phyloP scores from a whole-genome alignment of 768 basidiomycete species.

The Lentinula aciculospora region DNA sequence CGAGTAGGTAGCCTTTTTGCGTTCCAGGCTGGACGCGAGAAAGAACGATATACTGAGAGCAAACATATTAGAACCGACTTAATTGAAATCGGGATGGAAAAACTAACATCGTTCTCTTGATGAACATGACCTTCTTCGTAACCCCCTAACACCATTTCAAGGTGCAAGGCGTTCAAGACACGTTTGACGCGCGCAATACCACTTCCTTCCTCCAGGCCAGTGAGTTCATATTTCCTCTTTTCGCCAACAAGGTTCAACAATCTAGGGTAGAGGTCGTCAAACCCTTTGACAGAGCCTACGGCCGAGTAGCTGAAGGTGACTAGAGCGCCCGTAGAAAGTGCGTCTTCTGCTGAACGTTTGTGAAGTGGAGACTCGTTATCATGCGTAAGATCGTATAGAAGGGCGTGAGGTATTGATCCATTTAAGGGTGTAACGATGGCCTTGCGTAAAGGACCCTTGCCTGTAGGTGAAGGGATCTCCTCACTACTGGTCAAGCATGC shows the following conservation, averaged over 20 bases:
- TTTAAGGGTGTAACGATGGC: constrained; percentile 75
- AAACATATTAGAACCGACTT: background rate
- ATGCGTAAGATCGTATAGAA: constrained; percentile 94
- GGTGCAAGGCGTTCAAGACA: constrained; percentile 79
- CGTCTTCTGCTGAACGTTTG: constrained; percentile 92
- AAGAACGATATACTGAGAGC: constrained; percentile 78
- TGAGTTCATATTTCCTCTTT: constrained; percentile 71
- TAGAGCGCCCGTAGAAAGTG: constrained; percentile 91
- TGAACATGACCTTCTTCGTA: constrained; percentile 94
- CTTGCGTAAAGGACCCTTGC: constrained; percentile 70
- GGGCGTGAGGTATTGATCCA: constrained; percentile 86
- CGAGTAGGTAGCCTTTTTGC: constrained; percentile 87
- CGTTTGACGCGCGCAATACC: constrained; percentile 59
- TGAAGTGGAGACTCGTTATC: constrained; percentile 92
- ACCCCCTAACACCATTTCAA: constrained; percentile 86
- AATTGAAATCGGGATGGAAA: background rate
- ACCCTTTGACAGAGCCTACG: constrained; percentile 92
- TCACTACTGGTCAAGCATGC: constrained; percentile 76
- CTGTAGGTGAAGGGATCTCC: constrained; percentile 76
- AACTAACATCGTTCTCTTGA: constrained; percentile 88
- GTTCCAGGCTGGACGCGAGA: constrained; percentile 89
- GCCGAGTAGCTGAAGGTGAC: constrained; percentile 86
- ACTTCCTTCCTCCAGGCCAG: constrained; percentile 47
- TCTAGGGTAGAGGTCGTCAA: constrained; percentile 96
- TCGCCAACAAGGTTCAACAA: constrained; percentile 87